A percentile compares a stretch with the other conserved stretches of the same genome.
phyloP scores from a whole-genome alignment of 2,329 filamentous ascomycete genomes.

The Pseudocercospora cruenta region DNA sequence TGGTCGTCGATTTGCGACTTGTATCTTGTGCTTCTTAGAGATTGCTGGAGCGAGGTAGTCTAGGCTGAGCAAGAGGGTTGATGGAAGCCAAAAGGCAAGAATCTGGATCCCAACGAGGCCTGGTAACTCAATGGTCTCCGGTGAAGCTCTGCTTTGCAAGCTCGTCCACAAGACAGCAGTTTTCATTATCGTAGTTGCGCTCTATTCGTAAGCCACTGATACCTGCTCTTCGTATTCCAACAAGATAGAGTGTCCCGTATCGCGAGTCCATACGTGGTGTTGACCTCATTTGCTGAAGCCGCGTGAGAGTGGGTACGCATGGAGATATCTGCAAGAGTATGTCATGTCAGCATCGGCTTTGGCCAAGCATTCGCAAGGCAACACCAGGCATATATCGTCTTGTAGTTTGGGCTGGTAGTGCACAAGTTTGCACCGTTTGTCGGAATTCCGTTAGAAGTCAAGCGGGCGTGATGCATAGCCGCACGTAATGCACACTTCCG shows the following conservation, averaged over 20 bases:
- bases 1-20: neutral
- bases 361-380: neutral
- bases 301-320: too few species aligned
- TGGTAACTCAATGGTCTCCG: conserved; percentile 1
- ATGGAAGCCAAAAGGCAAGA: conserved; percentile 13
- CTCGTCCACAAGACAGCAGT: neutral
- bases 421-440: neutral
- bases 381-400: neutral
- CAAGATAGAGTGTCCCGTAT: too few species aligned
- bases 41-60: neutral
- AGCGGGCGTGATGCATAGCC: too few species aligned
- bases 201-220: too few species aligned
- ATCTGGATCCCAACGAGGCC: conserved; percentile 6
- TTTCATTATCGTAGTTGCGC: neutral
- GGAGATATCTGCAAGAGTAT: neutral
- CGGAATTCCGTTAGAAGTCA: too few species aligned
- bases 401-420: neutral
- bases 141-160: neutral
- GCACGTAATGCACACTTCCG: too few species aligned
- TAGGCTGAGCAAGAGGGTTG: neutral
- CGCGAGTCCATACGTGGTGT: too few species aligned
- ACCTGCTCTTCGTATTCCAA: too few species aligned
- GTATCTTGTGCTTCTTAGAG: conserved; percentile 1
- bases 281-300: too few species aligned
- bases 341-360: neutral